Evolutionary conservation across 768 basidiomycete species (phyloP).

Genomic region (Collybia sp.): DNA sequence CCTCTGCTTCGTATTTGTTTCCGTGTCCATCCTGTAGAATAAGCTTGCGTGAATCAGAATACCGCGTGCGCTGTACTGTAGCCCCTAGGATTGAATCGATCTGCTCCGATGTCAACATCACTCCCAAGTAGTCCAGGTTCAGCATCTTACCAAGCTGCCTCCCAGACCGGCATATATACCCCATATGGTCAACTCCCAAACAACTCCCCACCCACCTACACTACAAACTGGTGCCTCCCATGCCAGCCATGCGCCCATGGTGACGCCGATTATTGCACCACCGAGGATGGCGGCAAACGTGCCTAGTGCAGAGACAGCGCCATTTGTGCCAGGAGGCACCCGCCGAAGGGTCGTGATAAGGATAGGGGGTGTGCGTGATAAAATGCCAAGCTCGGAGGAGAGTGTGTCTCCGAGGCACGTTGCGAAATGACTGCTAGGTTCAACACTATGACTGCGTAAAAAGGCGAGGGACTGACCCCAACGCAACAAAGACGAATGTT

Average conservation of each 20-base stretch:
- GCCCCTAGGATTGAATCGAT: slow-evolving; percentile 82
- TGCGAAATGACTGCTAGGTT: slow-evolving; percentile 65
- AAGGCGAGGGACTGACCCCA: slow-evolving; percentile 47
- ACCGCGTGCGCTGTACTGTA: slow-evolving; percentile 78
- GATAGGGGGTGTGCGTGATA: slow-evolving; percentile 62
- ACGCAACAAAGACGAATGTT: slow-evolving; percentile 51
- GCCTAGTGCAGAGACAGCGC: slow-evolving; percentile 74
- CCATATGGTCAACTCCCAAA: slow-evolving; percentile 1
- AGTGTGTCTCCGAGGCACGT: slow-evolving; percentile 91
- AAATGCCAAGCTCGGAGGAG: slow-evolving; percentile 89
- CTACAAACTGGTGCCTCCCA: slow-evolving; percentile 60
- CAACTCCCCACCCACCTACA: slow-evolving; percentile 29
- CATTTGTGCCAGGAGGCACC: slow-evolving; percentile 90
- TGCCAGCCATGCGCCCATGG: slow-evolving; percentile 50
- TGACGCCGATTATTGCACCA: slow-evolving; percentile 65
- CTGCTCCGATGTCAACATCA: slow-evolving; percentile 34
- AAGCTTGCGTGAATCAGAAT: slow-evolving; percentile 52
- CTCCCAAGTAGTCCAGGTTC: slow-evolving; percentile 74
- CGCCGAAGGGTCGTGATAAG: slow-evolving; percentile 73
- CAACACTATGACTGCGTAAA: background rate
- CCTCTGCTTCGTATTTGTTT: slow-evolving; percentile 9
- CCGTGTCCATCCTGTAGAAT: slow-evolving; percentile 55
- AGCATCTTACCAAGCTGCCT: slow-evolving; percentile 55
- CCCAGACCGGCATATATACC: slow-evolving; percentile 26
- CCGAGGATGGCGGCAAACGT: slow-evolving; percentile 71